Conservation (phyloP, 2,329 filamentous ascomycete genomes). For the Exophiala calicioides region DNA sequence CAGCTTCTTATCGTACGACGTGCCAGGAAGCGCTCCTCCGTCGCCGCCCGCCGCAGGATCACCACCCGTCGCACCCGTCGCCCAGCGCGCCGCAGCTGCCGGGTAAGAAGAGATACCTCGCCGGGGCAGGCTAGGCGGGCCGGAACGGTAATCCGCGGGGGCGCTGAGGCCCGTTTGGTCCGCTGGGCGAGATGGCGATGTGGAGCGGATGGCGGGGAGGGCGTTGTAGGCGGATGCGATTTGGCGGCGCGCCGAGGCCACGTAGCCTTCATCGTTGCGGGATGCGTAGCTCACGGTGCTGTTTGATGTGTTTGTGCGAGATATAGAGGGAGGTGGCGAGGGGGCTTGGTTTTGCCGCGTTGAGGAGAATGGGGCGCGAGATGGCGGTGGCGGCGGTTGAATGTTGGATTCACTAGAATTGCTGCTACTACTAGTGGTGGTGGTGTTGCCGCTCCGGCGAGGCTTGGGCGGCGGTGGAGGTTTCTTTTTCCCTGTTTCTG, state of each 20-base stretch:
- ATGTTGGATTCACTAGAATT: too few relatives aligned
- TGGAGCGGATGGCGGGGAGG: conserved; percentile 30
- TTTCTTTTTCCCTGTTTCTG: conserved; percentile 33
- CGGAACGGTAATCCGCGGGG: conserved; percentile 29
- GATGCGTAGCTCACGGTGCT: conserved; percentile 15
- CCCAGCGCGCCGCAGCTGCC: conserved; percentile 35
- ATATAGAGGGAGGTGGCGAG: conserved; percentile 27
- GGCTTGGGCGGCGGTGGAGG: conserved; percentile 42
- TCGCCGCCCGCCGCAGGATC: conserved; percentile 27
- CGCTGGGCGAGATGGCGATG: conserved; percentile 28
- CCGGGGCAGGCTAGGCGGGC: conserved; percentile 35
- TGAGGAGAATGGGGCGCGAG: conserved; percentile 32
- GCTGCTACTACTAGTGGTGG: background rate
- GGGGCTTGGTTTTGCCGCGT: conserved; percentile 29
- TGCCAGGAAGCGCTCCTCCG: conserved; percentile 18
- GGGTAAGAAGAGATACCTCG: conserved; percentile 34
- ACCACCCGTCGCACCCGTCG: conserved; percentile 28
- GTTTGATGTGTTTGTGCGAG: conserved; percentile 18
- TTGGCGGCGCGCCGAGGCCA: conserved; percentile 28
- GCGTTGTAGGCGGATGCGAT: conserved; percentile 28
- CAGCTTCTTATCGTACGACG: conserved; percentile 46
- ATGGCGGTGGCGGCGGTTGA: conserved; percentile 25
- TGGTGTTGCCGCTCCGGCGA: conserved; percentile 32
- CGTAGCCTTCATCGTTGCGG: conserved; percentile 29
- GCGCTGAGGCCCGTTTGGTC: conserved; percentile 32